Percentiles rank a stretch among this genome's conserved stretches.
These are phyloP conservation scores for Anisodus acutangulus DNA, from an alignment of 257 asterid genomes.

Conservation along the genomic window DNA sequence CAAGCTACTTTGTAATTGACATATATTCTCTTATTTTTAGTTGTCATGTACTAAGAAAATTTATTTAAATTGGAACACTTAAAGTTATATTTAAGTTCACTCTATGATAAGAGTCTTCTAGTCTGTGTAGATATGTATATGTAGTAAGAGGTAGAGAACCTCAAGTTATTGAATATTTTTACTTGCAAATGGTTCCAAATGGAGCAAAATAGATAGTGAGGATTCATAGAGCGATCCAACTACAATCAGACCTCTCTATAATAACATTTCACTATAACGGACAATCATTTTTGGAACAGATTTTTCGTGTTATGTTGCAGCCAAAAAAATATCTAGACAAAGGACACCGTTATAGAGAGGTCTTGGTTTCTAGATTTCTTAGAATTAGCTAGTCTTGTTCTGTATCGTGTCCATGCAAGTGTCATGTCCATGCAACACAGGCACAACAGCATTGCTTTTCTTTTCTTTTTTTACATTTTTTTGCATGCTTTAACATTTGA, in stretches of 20 bases:
- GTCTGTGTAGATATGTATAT: neutral
- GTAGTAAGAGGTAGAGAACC: slow-evolving; percentile 17
- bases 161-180: slow-evolving; percentile 2
- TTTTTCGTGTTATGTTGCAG: neutral
- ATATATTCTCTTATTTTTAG: neutral
- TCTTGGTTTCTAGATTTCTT: neutral
- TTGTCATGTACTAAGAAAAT: neutral
- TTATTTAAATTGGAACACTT: neutral
- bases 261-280: neutral
- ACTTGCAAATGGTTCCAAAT: neutral
- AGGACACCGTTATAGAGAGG: neutral
- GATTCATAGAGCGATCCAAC: slow-evolving; percentile 5
- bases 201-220: neutral
- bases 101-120: neutral
- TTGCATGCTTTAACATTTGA: neutral
- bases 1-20: slow-evolving; percentile 3
- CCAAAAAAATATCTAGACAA: neutral
- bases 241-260: neutral
- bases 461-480: neutral
- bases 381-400: neutral
- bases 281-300: neutral
- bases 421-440: neutral
- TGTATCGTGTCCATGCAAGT: neutral
- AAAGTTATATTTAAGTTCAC: slow-evolving; percentile 12
- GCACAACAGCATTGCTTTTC: neutral